Evolutionary conservation across 2,329 filamentous ascomycete genomes (phyloP).

Genomic region (Claviceps sp.): DNA sequence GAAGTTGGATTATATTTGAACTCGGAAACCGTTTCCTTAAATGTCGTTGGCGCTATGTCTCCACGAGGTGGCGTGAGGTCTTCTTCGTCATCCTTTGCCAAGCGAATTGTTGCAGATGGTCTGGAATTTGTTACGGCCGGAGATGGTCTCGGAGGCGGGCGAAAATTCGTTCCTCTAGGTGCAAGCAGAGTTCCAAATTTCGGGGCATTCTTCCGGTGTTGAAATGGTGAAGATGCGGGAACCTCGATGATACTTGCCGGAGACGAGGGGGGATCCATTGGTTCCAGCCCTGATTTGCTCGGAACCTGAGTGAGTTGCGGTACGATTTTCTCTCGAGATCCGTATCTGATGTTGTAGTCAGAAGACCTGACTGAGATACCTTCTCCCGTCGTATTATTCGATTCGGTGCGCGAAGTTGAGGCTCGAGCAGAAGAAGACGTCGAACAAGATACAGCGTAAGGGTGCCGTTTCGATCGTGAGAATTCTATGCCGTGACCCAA

Average conservation of each 20-base stretch:
- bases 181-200: slow-evolving; percentile 49
- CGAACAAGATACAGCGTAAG: slow-evolving; percentile 14
- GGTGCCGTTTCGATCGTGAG: slow-evolving; percentile 18
- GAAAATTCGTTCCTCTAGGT: slow-evolving; percentile 61
- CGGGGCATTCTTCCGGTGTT: slow-evolving; percentile 17
- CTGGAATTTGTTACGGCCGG: slow-evolving; percentile 17
- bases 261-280: slow-evolving; percentile 25
- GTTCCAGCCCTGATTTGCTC: slow-evolving; percentile 22
- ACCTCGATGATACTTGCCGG: slow-evolving; percentile 53
- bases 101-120: slow-evolving; percentile 27
- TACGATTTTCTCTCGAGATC: slow-evolving; percentile 7
- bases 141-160: slow-evolving; percentile 27
- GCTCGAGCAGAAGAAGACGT: slow-evolving; percentile 15
- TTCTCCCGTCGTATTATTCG: slow-evolving; percentile 31
- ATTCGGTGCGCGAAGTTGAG: slow-evolving; percentile 17
- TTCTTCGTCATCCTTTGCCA: slow-evolving; percentile 36
- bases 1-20: slow-evolving; percentile 35
- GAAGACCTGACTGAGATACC: slow-evolving; percentile 33
- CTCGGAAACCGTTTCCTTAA: slow-evolving; percentile 27
- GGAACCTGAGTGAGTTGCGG: slow-evolving; percentile 37
- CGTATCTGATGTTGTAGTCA: slow-evolving; percentile 18
- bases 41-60: slow-evolving; percentile 49
- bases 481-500: slow-evolving; percentile 15
- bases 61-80: slow-evolving; percentile 37
- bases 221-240: slow-evolving; percentile 72